These are phyloP conservation scores for Tripidium arundinaceum DNA, from an alignment of 202 grass and related monocot genomes.

Conservation along the genomic window DNA sequence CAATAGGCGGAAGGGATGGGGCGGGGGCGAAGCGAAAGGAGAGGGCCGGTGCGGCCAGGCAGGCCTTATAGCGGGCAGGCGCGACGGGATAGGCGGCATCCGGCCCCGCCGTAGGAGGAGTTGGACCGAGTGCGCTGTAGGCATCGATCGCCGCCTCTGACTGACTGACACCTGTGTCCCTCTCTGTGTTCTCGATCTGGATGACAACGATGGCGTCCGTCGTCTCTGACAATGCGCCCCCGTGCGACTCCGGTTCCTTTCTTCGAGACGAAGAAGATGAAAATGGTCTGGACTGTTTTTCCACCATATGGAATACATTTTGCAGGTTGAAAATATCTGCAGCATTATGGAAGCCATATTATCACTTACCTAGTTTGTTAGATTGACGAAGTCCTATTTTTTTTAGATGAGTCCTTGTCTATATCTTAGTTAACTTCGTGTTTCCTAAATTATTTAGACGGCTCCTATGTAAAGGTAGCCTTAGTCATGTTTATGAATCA, in stretches of 20 bases:
- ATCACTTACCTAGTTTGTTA: neutral
- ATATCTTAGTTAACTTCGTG: neutral
- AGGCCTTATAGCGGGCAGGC: constrained; percentile 9
- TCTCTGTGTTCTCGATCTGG: no score
- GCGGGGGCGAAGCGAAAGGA: neutral
- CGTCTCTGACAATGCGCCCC: no score
- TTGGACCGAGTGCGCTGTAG: no score
- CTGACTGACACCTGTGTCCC: no score
- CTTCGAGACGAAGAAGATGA: no score
- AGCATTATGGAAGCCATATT: neutral
- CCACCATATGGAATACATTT: constrained; percentile 5
- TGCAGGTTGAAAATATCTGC: neutral
- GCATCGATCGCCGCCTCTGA: no score
- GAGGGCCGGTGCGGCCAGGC: neutral
- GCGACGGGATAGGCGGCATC: no score
- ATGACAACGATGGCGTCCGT: no score
- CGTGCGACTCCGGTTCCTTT: no score
- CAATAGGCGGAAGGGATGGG: neutral
- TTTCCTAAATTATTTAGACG: neutral
- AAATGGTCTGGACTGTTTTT: neutral
- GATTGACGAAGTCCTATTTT: neutral
- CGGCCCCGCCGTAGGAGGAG: no score
- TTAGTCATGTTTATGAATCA: neutral
- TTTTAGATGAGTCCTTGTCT: neutral
- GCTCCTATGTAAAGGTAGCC: neutral